phyloP scores from a whole-genome alignment of 2,329 filamentous ascomycete genomes.

The Trichoderma asperellum region DNA sequence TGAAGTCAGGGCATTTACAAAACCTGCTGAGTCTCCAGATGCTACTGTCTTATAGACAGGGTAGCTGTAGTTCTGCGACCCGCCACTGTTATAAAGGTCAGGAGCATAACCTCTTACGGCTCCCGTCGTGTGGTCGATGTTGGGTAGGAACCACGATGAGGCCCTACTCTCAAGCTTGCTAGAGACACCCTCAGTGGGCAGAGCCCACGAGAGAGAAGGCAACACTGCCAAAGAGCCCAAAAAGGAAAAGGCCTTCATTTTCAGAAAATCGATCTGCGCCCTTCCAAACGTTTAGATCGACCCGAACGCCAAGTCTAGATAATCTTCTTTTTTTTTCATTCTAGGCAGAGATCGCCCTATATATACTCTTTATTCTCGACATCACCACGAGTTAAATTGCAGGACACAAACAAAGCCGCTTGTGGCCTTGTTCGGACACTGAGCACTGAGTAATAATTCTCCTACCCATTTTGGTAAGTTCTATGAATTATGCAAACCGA shows the following conservation, averaged over 20 bases:
- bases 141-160: slow-evolving; percentile 34
- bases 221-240: slow-evolving; percentile 23
- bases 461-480: slow-evolving; percentile 1
- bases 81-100: slow-evolving; percentile 25
- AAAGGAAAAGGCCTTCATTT: slow-evolving; percentile 28
- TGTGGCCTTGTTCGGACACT: background rate
- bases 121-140: slow-evolving; percentile 32
- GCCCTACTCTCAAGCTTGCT: slow-evolving; percentile 17
- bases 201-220: slow-evolving; percentile 19
- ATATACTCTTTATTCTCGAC: background rate
- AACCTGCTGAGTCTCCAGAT: slow-evolving; percentile 25
- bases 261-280: slow-evolving; percentile 12
- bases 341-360: slow-evolving; percentile 23
- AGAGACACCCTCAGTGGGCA: slow-evolving; percentile 15
- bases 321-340: background rate
- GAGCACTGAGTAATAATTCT: background rate
- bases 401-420: slow-evolving; percentile 10
- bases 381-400: slow-evolving; percentile 1
- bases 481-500: background rate
- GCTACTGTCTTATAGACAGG: slow-evolving; percentile 31
- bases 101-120: slow-evolving; percentile 32
- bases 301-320: slow-evolving; percentile 15
- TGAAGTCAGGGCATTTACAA: slow-evolving; percentile 27
- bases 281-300: slow-evolving; percentile 16
- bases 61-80: slow-evolving; percentile 30